Base-by-base conservation (phyloP, 78 protist species). In the Speleostelium caveatum region DNA sequence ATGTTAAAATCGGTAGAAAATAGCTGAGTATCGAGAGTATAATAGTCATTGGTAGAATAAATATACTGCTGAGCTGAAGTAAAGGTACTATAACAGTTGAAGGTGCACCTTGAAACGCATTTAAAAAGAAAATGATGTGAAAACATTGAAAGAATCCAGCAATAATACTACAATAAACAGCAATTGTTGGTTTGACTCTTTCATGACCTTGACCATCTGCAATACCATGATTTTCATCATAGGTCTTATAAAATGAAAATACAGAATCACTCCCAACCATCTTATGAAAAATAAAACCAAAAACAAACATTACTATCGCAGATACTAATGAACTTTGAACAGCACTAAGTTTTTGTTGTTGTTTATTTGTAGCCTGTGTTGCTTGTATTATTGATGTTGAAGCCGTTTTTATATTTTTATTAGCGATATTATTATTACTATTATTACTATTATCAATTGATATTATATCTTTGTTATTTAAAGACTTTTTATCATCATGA, bases 281-380 rank as follows among this genome's bases (percentile, higher is more conserved):
- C 10, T 16, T 30, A 39, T 80, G 89, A n/a, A n/a, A n/a, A 4
- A 80, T 7, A 0, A 67, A 33, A 10, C 38, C 2, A 24, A 53
- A 75, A n/a, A 24, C 28, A 17, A 80, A 39, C 89, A 80, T 80
- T 1, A 80, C 77, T 3, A 68, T 56, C 0, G 67, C 89, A 2
- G 89, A 80, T 53, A 80, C 26, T 0, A 80, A n/a, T 41, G 89
- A 22, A 30, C 63, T 77, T 80, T 80, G 89, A 19, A 61, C 77
- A 22, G 77, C 89, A 16, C 77, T 56, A 16, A 80, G 56, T 60
- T 68, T 80, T 42, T 45, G 65, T 38, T 28, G 16, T 30, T 7
- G 41, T 65, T 17, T 61, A 21, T 4, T 22, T 58, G 4, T 22
- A 4, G 7, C 16, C 62, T 4, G 6, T 14, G 7, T 22, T 14